A percentile compares a stretch with the other conserved stretches of the same genome.
phyloP scores from a whole-genome alignment of 805 yeast species.

The Lipomyces mesembrius region DNA sequence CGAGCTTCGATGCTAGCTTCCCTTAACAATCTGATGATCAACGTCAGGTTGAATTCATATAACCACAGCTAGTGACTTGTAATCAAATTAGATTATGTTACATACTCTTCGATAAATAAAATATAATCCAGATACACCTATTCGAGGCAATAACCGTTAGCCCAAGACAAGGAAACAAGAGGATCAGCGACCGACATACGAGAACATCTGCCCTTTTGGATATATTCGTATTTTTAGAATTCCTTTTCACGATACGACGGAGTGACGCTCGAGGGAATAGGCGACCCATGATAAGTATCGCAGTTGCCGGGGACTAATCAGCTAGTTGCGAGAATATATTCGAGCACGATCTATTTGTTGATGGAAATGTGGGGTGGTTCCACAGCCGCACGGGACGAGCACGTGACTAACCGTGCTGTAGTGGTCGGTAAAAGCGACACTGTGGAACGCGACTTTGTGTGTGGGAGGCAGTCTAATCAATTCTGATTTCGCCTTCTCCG shows the following conservation, averaged over 20 bases:
- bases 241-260: slow-evolving; percentile 19
- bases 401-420: neutral
- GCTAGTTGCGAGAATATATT: neutral
- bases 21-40: slow-evolving; percentile 20
- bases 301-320: neutral
- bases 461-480: no score
- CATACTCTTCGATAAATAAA: slow-evolving; percentile 33
- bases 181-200: slow-evolving; percentile 16
- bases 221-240: slow-evolving; percentile 12
- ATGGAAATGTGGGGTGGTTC: neutral
- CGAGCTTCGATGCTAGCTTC: slow-evolving; percentile 29
- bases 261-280: slow-evolving; percentile 29
- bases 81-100: neutral
- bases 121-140: slow-evolving; percentile 35
- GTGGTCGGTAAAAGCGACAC: neutral
- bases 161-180: neutral
- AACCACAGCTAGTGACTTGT: neutral
- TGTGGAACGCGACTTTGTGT: no score
- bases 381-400: neutral
- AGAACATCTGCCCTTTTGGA: slow-evolving; percentile 27
- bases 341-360: neutral
- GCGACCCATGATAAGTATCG: slow-evolving; percentile 17
- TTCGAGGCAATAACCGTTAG: slow-evolving; percentile 4
- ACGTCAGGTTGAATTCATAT: neutral
- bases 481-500: no score